phyloP scores from a whole-genome alignment of 2,329 filamentous ascomycete species.

The Anthostomella pinea region DNA sequence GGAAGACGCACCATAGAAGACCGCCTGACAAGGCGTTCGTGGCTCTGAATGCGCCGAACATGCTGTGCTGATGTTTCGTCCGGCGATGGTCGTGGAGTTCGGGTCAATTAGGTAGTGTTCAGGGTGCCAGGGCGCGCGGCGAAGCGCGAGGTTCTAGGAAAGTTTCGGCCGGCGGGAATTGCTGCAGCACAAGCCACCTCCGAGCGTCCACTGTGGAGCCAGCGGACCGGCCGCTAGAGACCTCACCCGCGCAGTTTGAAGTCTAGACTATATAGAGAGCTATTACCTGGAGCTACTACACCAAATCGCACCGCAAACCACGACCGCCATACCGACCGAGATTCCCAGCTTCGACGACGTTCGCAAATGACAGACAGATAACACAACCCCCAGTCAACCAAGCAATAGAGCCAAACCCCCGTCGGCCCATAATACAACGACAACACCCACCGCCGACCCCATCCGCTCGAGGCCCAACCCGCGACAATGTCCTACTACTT shows the following conservation, averaged over 20 bases:
- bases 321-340: too few species aligned
- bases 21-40: slow-evolving; percentile 75
- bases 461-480: not conserved
- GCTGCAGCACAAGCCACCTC: not conserved
- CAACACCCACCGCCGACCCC: not conserved
- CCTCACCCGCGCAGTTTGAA: too few species aligned
- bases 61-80: slow-evolving; percentile 34
- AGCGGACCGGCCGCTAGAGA: not conserved
- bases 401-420: not conserved
- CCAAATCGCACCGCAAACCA: too few species aligned
- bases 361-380: slow-evolving; percentile 26
- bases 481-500: slow-evolving; percentile 93
- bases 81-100: not conserved
- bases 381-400: not conserved
- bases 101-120: slow-evolving; percentile 3
- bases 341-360: too few species aligned
- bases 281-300: too few species aligned
- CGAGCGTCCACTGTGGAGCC: not conserved
- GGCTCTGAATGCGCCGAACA: slow-evolving; percentile 83
- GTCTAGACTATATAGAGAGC: too few species aligned
- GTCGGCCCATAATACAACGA: not conserved
- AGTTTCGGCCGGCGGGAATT: slow-evolving; percentile 16
- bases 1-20: slow-evolving; percentile 67
- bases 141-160: slow-evolving; percentile 14
- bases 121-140: not conserved